phyloP scores from a whole-genome alignment of 1,284 basidiomycete genomes.

The Microstroma glucosiphilum region DNA sequence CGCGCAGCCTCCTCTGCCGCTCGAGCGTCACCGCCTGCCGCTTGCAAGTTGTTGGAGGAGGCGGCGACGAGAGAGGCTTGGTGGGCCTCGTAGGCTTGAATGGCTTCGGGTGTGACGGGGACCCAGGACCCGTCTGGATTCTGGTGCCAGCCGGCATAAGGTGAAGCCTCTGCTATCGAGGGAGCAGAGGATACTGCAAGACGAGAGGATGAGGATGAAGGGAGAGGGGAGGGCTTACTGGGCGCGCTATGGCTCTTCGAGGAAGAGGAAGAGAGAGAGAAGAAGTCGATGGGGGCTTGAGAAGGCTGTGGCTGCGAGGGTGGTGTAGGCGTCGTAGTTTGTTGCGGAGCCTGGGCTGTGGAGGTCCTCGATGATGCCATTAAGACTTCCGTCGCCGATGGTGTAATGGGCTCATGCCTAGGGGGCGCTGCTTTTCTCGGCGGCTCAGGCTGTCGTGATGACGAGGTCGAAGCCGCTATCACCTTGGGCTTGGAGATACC shows the following conservation, averaged over 20 bases:
- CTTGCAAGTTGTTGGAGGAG: too few species aligned
- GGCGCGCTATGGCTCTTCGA: background rate
- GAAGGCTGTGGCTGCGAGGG: background rate
- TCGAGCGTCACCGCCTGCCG: too few species aligned
- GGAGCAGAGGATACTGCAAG: constrained; percentile 33
- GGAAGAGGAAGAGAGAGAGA: constrained; percentile 16
- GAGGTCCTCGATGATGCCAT: constrained; percentile 8
- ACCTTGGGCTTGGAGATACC: background rate
- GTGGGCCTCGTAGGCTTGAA: constrained; percentile 22
- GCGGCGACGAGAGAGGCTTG: background rate
- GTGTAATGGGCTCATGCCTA: background rate
- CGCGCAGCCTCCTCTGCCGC: background rate
- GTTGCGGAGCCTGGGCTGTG: background rate
- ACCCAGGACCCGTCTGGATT: constrained; percentile 47
- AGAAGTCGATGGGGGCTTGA: constrained; percentile 21
- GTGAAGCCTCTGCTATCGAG: constrained; percentile 18
- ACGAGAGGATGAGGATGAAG: background rate
- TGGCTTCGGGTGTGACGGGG: constrained; percentile 46
- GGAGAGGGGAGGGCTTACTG: background rate
- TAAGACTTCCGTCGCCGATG: background rate
- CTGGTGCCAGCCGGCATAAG: constrained; percentile 42
- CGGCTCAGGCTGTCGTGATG: background rate
- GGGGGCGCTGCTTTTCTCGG: background rate
- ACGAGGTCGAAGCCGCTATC: background rate
- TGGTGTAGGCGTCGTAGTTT: background rate